phyloP scores from a whole-genome alignment of 306 rosid species.

The Neltuma alba region DNA sequence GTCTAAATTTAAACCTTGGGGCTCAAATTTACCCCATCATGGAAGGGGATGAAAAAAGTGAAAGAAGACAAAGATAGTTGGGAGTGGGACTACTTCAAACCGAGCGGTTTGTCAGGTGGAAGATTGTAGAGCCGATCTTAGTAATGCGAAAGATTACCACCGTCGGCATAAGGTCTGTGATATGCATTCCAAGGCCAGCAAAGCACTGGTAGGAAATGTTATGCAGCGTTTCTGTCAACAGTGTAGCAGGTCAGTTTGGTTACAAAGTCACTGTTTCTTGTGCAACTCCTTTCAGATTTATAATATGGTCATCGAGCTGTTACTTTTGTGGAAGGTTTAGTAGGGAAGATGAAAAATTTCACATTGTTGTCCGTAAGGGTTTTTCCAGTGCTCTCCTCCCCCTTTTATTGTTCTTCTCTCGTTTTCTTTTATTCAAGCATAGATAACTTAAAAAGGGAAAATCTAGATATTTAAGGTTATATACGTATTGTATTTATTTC shows the following conservation, averaged over 20 bases:
- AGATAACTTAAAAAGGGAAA: background rate
- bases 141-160: slow-evolving; percentile 77
- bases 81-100: slow-evolving; percentile 55
- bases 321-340: background rate
- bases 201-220: slow-evolving; percentile 72
- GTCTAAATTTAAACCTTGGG: slow-evolving; percentile 66
- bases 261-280: slow-evolving; percentile 24
- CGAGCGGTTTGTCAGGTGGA: slow-evolving; percentile 82
- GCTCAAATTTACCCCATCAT: slow-evolving; percentile 57
- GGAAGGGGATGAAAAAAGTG: slow-evolving; percentile 65
- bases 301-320: slow-evolving; percentile 10
- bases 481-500: background rate
- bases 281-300: slow-evolving; percentile 9
- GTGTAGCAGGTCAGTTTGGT: slow-evolving; percentile 84
- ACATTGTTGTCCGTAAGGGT: slow-evolving; percentile 14
- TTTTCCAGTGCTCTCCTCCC: background rate
- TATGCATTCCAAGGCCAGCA: slow-evolving; percentile 77
- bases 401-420: background rate
- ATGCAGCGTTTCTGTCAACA: slow-evolving; percentile 96
- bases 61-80: slow-evolving; percentile 74
- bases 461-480: background rate
- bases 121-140: slow-evolving; percentile 84
- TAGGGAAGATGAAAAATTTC: slow-evolving; percentile 2
- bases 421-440: background rate
- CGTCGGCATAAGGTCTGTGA: slow-evolving; percentile 88